Conservation (phyloP, 2,329 filamentous ascomycete species). For the Stromatinia cepivora region DNA sequence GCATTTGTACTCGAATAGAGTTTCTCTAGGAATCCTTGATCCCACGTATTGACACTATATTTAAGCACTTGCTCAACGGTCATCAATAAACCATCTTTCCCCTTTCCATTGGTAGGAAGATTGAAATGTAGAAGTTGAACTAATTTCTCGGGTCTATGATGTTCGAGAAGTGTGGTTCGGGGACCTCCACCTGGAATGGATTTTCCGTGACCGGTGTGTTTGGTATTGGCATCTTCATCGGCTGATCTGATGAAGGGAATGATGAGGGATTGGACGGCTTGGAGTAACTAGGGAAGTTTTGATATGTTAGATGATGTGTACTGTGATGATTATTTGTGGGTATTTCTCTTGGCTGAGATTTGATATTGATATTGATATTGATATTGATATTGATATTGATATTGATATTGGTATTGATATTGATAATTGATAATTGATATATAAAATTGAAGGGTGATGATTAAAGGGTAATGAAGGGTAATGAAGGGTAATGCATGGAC, state of each 20-base stretch:
- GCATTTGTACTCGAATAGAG: conserved; percentile 89
- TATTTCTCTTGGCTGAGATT: neutral
- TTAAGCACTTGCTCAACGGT: conserved; percentile 70
- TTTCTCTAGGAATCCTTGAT: conserved; percentile 95
- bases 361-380: neutral
- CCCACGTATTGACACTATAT: conserved; percentile 97
- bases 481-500: neutral
- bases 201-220: conserved; percentile 53
- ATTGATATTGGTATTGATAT: no score
- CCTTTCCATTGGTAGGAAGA: conserved; percentile 59
- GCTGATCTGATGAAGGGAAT: conserved; percentile 70
- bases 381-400: neutral
- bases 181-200: conserved; percentile 44
- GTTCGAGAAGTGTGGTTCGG: conserved; percentile 63
- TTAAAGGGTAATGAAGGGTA: neutral
- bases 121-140: conserved; percentile 56
- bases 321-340: conserved; percentile 1
- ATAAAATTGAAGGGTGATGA: neutral
- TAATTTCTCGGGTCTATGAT: conserved; percentile 59
- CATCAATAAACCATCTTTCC: conserved; percentile 72
- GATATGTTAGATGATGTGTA: conserved; percentile 26
- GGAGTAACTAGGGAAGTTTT: conserved; percentile 57
- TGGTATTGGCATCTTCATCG: conserved; percentile 60
- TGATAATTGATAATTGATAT: neutral
- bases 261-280: conserved; percentile 65